Conservation (phyloP, 1,139 yeast genomes). For the Kodamaea derodonti region DNA sequence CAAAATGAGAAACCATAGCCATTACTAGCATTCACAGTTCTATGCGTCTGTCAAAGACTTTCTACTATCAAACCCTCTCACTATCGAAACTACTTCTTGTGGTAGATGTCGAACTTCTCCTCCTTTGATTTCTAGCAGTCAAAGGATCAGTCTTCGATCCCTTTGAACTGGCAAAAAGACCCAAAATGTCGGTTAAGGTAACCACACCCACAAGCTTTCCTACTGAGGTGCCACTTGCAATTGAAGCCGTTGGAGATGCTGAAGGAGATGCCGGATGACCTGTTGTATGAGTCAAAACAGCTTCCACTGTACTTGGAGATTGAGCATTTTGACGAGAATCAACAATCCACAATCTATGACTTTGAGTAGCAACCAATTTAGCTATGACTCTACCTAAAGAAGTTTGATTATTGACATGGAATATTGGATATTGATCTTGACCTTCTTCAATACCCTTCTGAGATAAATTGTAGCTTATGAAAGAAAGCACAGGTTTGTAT, state of each 20-base stretch:
- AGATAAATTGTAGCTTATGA: conserved; percentile 79
- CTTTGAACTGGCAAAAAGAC: conserved; percentile 70
- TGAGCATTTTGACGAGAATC: conserved; percentile 39
- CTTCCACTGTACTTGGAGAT: conserved; percentile 22
- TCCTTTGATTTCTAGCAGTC: conserved; percentile 81
- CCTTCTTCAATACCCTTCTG: conserved; percentile 91
- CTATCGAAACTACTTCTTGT: conserved; percentile 36
- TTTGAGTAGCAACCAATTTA: conserved; percentile 88
- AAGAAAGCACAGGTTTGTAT: conserved; percentile 80
- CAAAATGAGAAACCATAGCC: no score
- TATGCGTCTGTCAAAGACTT: no score
- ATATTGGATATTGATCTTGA: conserved; percentile 93
- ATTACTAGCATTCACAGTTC: no score
- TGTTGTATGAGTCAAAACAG: conserved; percentile 14
- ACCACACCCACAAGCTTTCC: conserved; percentile 88
- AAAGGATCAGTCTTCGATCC: conserved; percentile 71
- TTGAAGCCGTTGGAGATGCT: neutral
- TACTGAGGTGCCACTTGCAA: conserved; percentile 38
- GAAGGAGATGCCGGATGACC: neutral
- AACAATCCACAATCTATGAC: conserved; percentile 92
- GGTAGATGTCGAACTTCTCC: conserved; percentile 57
- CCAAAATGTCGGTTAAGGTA: conserved; percentile 83
- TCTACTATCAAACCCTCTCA: no score
- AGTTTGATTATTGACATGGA: conserved; percentile 79
- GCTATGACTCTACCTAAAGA: conserved; percentile 88